Base-by-base conservation (phyloP, 768 basidiomycete species). In the Pulveroboletus sp. region DNA sequence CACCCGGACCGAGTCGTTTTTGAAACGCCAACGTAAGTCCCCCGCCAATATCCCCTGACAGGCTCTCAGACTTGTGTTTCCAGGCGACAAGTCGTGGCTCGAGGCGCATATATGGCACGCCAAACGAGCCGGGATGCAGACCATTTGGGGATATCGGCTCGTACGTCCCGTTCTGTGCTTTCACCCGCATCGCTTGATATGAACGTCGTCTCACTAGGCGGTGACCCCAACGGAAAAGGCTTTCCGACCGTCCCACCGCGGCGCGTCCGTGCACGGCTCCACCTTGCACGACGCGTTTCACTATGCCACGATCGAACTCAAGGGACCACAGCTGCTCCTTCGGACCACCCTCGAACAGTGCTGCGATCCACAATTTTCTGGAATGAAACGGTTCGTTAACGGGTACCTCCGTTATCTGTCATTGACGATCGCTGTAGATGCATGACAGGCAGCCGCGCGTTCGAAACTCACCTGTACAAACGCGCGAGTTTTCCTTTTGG, bases 31-130 rank as follows among this genome's bases (percentile, higher is more conserved):
- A 67, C 70, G 95, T 95, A 16, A 43, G 61, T 57, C 19, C 29
- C 9, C 2, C 38, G 24, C 1, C 69, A 45, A 12, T 4, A 9
- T 3, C 8, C 27, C 26, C 12, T 34, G 4, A 38, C 14, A 10
- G 23, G 27, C 17, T 43, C n/a, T 39, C 16, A 36, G 44, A 42
- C 26, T 43, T 5, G 31, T 23, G 35, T 41, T 6, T 29, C 35
- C 55, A 96, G 94, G 75, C 26, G 78, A 89, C 55, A 97, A 97
- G 66, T 72, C 77, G 13, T 98, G 95, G 95, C 80, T 99, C 1
- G 92, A 95, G 63, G 94, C 93, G 6, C 96, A 99, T 65, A 69
- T 98, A 17, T 98, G 93, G 92, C 95, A 97, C 60, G 89, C 93
- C 1, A 98, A 97, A 68, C 81, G 95, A 6, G 95, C 95, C 84